Conservation (phyloP, 768 basidiomycete genomes). For the Panaeolus papilionaceus region DNA sequence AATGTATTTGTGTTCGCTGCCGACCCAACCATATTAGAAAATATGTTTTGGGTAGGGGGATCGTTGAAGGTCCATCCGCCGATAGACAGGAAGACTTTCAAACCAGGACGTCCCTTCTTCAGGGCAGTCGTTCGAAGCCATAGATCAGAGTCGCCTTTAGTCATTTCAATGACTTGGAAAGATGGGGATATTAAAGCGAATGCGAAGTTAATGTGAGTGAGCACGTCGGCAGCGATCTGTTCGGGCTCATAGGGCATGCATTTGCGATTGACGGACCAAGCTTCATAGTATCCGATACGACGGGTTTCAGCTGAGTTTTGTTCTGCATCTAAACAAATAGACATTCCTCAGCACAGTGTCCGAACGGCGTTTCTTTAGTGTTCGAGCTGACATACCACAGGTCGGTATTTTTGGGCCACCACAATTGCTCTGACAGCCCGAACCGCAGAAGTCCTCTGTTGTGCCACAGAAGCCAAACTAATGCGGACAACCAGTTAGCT, state of each 20-base stretch:
- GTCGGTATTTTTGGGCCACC: conserved; percentile 21
- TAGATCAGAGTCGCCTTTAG: conserved; percentile 26
- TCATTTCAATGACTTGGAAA: conserved; percentile 31
- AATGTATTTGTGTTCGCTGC: conserved; percentile 26
- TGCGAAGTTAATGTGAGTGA: conserved; percentile 36
- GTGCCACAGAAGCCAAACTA: conserved; percentile 21
- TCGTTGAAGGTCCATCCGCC: conserved; percentile 37
- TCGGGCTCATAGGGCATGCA: conserved; percentile 29
- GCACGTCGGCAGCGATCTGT: conserved; percentile 27
- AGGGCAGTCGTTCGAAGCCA: conserved; percentile 31
- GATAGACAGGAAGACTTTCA: conserved; percentile 34
- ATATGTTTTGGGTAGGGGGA: conserved; percentile 32
- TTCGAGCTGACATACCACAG: conserved; percentile 12
- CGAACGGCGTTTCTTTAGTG: neutral
- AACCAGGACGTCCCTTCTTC: conserved; percentile 29
- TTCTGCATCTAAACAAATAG: conserved; percentile 22
- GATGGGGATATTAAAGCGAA: conserved; percentile 32
- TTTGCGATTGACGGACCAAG: conserved; percentile 22
- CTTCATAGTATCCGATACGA: conserved; percentile 35
- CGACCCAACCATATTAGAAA: conserved; percentile 29
- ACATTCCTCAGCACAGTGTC: neutral
- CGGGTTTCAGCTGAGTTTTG: conserved; percentile 28
- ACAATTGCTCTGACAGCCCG: conserved; percentile 10
- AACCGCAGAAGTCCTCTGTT: conserved; percentile 13
- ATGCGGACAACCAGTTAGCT: neutral